These are phyloP conservation scores for Suillus placidus DNA, from an alignment of 768 basidiomycete genomes.

Conservation along the genomic window DNA sequence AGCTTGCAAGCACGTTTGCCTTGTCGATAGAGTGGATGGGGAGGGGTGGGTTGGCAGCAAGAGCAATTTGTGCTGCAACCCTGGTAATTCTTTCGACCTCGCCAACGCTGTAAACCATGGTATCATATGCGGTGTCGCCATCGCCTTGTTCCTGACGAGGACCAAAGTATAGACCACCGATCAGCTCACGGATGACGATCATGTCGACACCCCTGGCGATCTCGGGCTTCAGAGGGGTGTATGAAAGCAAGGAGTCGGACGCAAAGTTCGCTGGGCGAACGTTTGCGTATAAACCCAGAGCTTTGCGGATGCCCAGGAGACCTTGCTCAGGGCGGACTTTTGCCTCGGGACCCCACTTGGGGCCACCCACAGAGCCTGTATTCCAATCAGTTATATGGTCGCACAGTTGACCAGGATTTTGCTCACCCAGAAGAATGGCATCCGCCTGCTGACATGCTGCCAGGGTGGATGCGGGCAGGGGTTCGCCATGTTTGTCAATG, in stretches of 20 bases:
- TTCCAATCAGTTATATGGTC: constrained; percentile 12
- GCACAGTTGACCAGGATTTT: not conserved
- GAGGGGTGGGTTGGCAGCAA: constrained; percentile 80
- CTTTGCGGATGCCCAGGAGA: constrained; percentile 85
- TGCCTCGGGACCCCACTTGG: constrained; percentile 93
- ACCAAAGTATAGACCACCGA: constrained; percentile 96
- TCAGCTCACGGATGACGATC: constrained; percentile 94
- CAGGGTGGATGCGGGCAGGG: constrained; percentile 83
- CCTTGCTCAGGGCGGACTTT: constrained; percentile 93
- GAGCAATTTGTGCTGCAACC: constrained; percentile 91
- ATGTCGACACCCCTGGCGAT: constrained; percentile 85
- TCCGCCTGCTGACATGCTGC: constrained; percentile 91
- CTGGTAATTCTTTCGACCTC: constrained; percentile 96
- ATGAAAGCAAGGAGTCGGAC: constrained; percentile 82
- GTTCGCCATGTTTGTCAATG: constrained; percentile 85
- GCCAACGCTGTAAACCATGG: constrained; percentile 86
- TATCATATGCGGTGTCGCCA: constrained; percentile 82
- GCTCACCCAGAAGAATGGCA: constrained; percentile 91
- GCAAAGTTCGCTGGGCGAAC: constrained; percentile 97
- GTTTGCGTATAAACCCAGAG: constrained; percentile 94
- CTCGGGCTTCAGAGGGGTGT: constrained; percentile 88
- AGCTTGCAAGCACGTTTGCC: constrained; percentile 96
- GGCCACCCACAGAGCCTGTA: constrained; percentile 96
- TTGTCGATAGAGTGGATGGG: constrained; percentile 95
- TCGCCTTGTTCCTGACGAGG: constrained; percentile 84